These are phyloP conservation scores for Phytophthora hybrid DNA, from an alignment of 352 stramenopile species.

Conservation along the genomic window DNA sequence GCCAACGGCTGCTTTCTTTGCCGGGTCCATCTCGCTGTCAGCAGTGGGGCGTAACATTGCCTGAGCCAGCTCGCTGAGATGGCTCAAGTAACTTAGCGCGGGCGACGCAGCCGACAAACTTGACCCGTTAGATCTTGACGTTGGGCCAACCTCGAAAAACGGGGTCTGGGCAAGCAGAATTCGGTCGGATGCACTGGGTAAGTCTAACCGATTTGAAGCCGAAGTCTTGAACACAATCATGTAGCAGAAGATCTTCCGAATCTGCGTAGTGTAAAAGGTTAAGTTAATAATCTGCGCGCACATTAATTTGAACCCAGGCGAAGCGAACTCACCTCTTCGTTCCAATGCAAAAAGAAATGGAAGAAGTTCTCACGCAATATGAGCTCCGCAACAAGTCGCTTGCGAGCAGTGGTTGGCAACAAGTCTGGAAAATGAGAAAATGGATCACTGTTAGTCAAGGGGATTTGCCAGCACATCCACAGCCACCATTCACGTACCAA, in stretches of 20 bases:
- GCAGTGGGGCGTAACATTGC: slow-evolving; percentile 60
- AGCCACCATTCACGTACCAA: slow-evolving; percentile 49
- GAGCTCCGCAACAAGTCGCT: slow-evolving; percentile 75
- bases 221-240: slow-evolving; percentile 88
- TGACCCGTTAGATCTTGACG: slow-evolving; percentile 23
- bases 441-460: slow-evolving; percentile 5
- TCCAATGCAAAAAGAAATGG: slow-evolving; percentile 88
- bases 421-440: slow-evolving; percentile 49
- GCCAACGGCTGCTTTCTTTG: slow-evolving; percentile 57
- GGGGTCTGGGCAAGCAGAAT: slow-evolving; percentile 79
- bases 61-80: slow-evolving; percentile 78
- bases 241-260: slow-evolving; percentile 89
- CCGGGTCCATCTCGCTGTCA: slow-evolving; percentile 45
- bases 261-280: slow-evolving; percentile 35
- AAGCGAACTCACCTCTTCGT: slow-evolving; percentile 73
- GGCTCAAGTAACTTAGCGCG: slow-evolving; percentile 69
- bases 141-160: slow-evolving; percentile 61
- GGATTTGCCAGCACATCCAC: neutral
- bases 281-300: neutral
- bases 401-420: slow-evolving; percentile 67
- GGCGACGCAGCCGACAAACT: slow-evolving; percentile 41
- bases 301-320: neutral
- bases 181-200: slow-evolving; percentile 76
- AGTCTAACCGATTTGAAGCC: slow-evolving; percentile 74
- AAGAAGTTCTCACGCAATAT: slow-evolving; percentile 90